Evolutionary conservation across 768 basidiomycete genomes (phyloP).

Genomic region (Podaxis sp.): DNA sequence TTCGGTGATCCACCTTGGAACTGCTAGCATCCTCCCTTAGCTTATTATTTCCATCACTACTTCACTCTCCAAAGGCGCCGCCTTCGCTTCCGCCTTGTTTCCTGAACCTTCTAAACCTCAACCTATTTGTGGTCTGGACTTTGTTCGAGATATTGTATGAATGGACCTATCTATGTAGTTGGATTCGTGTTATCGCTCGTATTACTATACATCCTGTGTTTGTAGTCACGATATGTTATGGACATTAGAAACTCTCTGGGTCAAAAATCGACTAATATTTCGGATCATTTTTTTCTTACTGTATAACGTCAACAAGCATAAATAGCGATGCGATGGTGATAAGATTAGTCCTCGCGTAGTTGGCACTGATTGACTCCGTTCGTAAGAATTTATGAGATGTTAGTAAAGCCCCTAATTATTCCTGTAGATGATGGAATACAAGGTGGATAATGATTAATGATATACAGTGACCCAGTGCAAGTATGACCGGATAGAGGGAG

Average conservation of each 20-base stretch:
- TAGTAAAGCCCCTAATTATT: neutral
- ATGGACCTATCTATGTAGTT: neutral
- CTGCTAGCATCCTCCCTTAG: neutral
- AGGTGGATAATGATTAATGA: slow-evolving; percentile 5
- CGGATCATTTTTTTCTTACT: neutral
- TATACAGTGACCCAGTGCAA: neutral
- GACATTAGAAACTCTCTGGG: neutral
- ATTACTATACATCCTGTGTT: neutral
- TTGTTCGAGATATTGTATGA: neutral
- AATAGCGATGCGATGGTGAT: neutral
- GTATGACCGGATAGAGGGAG: slow-evolving; percentile 12
- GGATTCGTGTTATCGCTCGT: neutral
- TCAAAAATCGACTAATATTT: neutral
- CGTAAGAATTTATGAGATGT: neutral
- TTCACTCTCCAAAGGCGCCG: neutral
- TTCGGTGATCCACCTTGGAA: no score
- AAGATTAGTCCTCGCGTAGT: neutral
- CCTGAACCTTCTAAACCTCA: no score
- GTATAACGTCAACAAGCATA: neutral
- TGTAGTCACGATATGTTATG: neutral
- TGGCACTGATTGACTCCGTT: neutral
- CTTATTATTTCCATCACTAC: neutral
- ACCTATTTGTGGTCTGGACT: neutral
- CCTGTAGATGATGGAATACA: neutral
- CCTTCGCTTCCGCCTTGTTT: neutral